A percentile compares a stretch with the other conserved stretches of the same genome.
Conservation (phyloP, 2,329 filamentous ascomycete species). For the Orbilia ellipsospora region DNA sequence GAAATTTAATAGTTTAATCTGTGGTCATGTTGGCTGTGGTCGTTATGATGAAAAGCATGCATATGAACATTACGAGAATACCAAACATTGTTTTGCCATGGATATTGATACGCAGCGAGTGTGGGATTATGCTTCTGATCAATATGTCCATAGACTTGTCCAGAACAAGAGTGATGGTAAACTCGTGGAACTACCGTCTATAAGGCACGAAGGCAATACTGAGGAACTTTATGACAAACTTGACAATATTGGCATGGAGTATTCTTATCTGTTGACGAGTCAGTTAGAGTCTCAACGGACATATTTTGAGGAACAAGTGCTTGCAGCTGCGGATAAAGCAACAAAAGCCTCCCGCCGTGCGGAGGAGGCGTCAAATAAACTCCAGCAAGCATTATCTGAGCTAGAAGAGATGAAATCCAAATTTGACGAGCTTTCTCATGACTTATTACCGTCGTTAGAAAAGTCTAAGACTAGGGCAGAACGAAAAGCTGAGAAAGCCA, state of each 20-base stretch:
- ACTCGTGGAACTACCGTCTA: conserved; percentile 81
- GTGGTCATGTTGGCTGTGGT: conserved; percentile 80
- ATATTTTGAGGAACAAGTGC: conserved; percentile 93
- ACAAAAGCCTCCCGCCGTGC: conserved; percentile 40
- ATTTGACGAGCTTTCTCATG: conserved; percentile 67
- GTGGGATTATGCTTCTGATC: conserved; percentile 96
- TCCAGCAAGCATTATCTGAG: conserved; percentile 66
- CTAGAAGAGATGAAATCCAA: conserved; percentile 68
- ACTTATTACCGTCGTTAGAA: conserved; percentile 76
- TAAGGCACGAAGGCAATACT: conserved; percentile 55
- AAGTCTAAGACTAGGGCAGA: conserved; percentile 76
- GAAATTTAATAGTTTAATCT: conserved; percentile 56
- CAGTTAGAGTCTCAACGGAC: conserved; percentile 92
- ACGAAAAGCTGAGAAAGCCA: conserved; percentile 75
- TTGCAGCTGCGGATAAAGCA: conserved; percentile 86
- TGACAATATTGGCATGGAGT: conserved; percentile 87
- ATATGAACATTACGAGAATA: conserved; percentile 59
- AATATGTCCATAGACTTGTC: conserved; percentile 94
- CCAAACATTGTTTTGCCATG: conserved; percentile 83
- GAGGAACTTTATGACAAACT: conserved; percentile 68
- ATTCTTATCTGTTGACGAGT: conserved; percentile 89
- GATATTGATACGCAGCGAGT: conserved; percentile 94
- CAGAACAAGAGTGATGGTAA: conserved; percentile 93
- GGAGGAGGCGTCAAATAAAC: conserved; percentile 65
- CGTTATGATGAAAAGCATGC: conserved; percentile 82